Conservation (phyloP, 1,284 basidiomycete genomes). For the Ustilago nuda region DNA sequence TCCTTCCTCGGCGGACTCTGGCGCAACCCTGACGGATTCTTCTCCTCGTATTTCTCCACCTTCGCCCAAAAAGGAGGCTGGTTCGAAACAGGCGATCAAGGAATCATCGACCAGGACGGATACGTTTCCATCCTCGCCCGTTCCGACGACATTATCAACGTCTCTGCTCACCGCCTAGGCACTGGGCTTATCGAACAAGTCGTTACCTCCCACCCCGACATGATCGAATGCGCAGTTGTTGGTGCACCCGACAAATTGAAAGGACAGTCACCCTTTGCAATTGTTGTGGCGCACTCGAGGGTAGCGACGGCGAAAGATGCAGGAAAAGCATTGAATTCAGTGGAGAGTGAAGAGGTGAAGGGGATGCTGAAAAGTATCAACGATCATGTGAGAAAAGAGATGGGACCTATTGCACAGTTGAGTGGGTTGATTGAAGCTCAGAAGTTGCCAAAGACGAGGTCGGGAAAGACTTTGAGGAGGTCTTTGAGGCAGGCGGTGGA, state of each 20-base stretch:
- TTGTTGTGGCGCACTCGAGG: slow-evolving; percentile 49
- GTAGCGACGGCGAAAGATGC: slow-evolving; percentile 27
- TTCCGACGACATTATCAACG: slow-evolving; percentile 63
- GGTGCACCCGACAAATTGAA: slow-evolving; percentile 65
- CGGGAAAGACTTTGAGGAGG: slow-evolving; percentile 61
- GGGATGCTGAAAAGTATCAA: slow-evolving; percentile 61
- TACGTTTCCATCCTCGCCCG: slow-evolving; percentile 63
- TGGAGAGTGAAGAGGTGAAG: slow-evolving; percentile 26
- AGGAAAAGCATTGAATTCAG: slow-evolving; percentile 30
- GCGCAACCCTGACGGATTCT: slow-evolving; percentile 59
- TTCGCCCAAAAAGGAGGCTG: slow-evolving; percentile 63
- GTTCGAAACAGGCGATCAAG: slow-evolving; percentile 67
- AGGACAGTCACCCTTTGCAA: slow-evolving; percentile 66
- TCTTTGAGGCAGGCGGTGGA: slow-evolving; percentile 57
- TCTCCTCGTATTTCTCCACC: slow-evolving; percentile 56
- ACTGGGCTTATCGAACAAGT: slow-evolving; percentile 65
- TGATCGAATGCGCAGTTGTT: slow-evolving; percentile 65
- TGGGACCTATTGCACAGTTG: slow-evolving; percentile 63
- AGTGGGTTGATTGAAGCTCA: slow-evolving; percentile 49
- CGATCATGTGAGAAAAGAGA: slow-evolving; percentile 57
- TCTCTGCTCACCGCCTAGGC: slow-evolving; percentile 62
- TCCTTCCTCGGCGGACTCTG: slow-evolving; percentile 62
- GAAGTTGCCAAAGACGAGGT: slow-evolving; percentile 65
- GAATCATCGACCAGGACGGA: slow-evolving; percentile 60
- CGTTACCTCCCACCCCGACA: slow-evolving; percentile 46